These are phyloP conservation scores for Colletotrichum cordylinicola DNA, from an alignment of 2,329 filamentous ascomycete genomes.

Conservation along the genomic window DNA sequence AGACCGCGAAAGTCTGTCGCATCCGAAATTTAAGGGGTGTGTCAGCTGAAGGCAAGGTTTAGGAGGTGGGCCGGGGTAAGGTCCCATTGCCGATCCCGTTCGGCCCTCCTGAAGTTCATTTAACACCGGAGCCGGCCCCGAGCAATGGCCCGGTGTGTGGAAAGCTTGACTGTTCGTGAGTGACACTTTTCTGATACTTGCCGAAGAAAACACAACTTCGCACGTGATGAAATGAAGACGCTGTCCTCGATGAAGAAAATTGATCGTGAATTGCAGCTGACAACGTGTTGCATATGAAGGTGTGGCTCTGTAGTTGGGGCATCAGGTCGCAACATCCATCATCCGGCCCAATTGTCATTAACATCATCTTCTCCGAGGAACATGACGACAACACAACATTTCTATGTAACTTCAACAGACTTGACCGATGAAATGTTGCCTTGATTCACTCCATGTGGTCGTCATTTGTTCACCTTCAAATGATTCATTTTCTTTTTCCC, in stretches of 20 bases:
- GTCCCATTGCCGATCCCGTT: background rate
- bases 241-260: rapidly evolving
- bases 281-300: background rate
- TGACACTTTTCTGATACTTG: rapidly evolving
- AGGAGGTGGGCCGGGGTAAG: background rate
- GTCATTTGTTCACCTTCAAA: no score
- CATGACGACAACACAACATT: no score
- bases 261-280: rapidly evolving
- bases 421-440: no score
- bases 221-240: rapidly evolving
- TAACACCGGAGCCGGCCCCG: background rate
- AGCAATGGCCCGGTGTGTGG: background rate
- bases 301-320: background rate
- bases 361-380: no score
- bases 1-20: background rate
- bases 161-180: background rate
- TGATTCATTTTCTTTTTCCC: no score
- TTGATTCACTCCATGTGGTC: no score
- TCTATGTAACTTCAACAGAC: rapidly evolving
- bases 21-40: constrained; percentile 9
- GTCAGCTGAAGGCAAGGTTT: background rate
- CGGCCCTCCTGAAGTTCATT: background rate
- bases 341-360: no score
- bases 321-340: no score
- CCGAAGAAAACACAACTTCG: rapidly evolving